A percentile compares a stretch with the other conserved stretches of the same genome.
Evolutionary conservation across 768 basidiomycete species (phyloP).

Genomic region (Lactifluus hygrophoroides): DNA sequence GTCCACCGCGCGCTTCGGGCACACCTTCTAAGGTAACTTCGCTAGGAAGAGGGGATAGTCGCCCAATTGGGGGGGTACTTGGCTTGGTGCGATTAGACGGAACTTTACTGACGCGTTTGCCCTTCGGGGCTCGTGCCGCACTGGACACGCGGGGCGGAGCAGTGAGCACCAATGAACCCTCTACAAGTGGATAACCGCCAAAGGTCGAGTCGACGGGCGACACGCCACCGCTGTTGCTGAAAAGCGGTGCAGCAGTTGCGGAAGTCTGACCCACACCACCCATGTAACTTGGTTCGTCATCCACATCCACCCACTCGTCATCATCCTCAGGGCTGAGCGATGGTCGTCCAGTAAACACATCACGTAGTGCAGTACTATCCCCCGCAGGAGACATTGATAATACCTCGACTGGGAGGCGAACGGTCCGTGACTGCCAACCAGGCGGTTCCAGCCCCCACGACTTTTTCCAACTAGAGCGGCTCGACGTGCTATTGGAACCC

Average conservation of each 20-base stretch:
- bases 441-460: slow-evolving; percentile 84
- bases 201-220: slow-evolving; percentile 5
- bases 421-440: slow-evolving; percentile 63
- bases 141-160: slow-evolving; percentile 28
- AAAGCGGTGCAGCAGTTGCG: slow-evolving; percentile 10
- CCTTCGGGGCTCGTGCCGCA: slow-evolving; percentile 11
- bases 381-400: slow-evolving; percentile 50
- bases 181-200: slow-evolving; percentile 12
- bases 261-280: slow-evolving; percentile 65
- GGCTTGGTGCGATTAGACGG: slow-evolving; percentile 34
- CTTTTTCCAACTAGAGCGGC: slow-evolving; percentile 81
- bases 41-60: slow-evolving; percentile 49
- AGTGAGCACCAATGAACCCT: background rate
- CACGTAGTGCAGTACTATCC: slow-evolving; percentile 44
- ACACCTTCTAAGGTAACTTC: slow-evolving; percentile 42
- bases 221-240: slow-evolving; percentile 10
- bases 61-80: slow-evolving; percentile 52
- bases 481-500: slow-evolving; percentile 36
- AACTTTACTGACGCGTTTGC: slow-evolving; percentile 11
- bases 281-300: slow-evolving; percentile 69
- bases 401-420: slow-evolving; percentile 68
- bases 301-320: slow-evolving; percentile 84
- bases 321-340: slow-evolving; percentile 61
- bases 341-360: slow-evolving; percentile 70
- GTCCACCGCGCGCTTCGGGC: slow-evolving; percentile 42